Percentiles rank a stretch among this genome's conserved stretches.
phyloP scores from a whole-genome alignment of 257 asterid genomes.

The Solanum chmielewskii region DNA sequence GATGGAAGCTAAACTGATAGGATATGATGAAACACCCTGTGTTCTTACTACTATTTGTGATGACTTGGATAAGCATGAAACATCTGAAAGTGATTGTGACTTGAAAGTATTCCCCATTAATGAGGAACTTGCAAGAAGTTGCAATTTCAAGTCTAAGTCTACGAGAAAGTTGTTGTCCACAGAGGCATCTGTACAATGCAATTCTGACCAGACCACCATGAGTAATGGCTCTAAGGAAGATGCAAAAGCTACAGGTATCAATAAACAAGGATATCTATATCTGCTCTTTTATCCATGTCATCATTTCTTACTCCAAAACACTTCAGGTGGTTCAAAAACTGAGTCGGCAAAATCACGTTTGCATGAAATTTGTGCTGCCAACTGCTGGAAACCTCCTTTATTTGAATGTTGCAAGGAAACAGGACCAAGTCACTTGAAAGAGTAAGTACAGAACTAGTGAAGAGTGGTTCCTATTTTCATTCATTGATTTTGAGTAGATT shows the following conservation, averaged over 20 bases:
- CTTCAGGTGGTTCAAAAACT: constrained; percentile 31
- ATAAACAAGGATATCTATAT: background rate
- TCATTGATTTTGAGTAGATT: background rate
- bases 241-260: constrained; percentile 42
- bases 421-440: constrained; percentile 71
- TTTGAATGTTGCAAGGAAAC: constrained; percentile 62
- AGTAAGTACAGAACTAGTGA: constrained; percentile 39
- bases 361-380: constrained; percentile 59
- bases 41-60: constrained; percentile 6
- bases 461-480: background rate
- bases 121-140: constrained; percentile 11
- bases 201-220: constrained; percentile 3
- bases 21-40: constrained; percentile 57
- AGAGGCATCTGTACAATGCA: constrained; percentile 13
- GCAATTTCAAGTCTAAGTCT: constrained; percentile 11
- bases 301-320: constrained; percentile 7
- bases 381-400: constrained; percentile 79
- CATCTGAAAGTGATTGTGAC: constrained; percentile 16
- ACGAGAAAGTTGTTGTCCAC: background rate
- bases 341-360: constrained; percentile 58
- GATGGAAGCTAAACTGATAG: constrained; percentile 61
- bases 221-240: constrained; percentile 6
- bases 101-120: constrained; percentile 16
- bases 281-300: background rate
- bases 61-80: constrained; percentile 18